Base-by-base conservation (phyloP, 2,329 filamentous ascomycete genomes). In the Grosmannia penicillata region DNA sequence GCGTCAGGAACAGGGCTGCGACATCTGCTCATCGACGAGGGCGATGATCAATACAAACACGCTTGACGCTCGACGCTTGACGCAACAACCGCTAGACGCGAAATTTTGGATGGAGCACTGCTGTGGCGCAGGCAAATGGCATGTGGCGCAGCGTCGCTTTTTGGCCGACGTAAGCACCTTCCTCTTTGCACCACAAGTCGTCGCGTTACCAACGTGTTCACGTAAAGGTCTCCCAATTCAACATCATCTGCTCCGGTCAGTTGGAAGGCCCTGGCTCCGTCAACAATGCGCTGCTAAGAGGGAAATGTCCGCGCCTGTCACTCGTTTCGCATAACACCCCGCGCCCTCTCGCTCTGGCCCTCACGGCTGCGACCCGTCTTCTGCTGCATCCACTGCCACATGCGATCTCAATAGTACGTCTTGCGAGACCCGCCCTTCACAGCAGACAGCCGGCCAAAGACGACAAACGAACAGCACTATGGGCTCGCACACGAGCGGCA, bases 401-500 rank as follows among this genome's bases (percentile, higher is more conserved):
- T 45, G 45, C 41, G 17, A 43, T 31, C 19, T 33, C 33, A 7
- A 18, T 6, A 33, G 29, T 7, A 37, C 39, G 28, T 39, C 22
- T 24, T 30, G 4, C 41, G 35, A 31, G 37, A 43, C 23, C 19
- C 34, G n/a, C 28, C 40, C n/a, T 25, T 34, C 38, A 11, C 15
- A 25, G 8, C 29, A 27, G 34, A 22, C 33, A 39, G 31, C 32
- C 33, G 15, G 10, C 25, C 21, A 9, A n/a, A 11, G 15, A 15
- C 32, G 19, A 6, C 18, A 19, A 7, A 26, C 18, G 22, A 18
- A 11, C 27, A 31, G n/a, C 24, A 37, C 33, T 10, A 47, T 47
- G 45, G 37, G 40, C 37, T 40, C 48, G 17, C 39, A 45, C 23
- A 37, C 48, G 15, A 40, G 45, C 25, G 42, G 33, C 27, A 42